Base-by-base conservation (phyloP, 768 basidiomycete species). In the Leccinum longicurvipes region DNA sequence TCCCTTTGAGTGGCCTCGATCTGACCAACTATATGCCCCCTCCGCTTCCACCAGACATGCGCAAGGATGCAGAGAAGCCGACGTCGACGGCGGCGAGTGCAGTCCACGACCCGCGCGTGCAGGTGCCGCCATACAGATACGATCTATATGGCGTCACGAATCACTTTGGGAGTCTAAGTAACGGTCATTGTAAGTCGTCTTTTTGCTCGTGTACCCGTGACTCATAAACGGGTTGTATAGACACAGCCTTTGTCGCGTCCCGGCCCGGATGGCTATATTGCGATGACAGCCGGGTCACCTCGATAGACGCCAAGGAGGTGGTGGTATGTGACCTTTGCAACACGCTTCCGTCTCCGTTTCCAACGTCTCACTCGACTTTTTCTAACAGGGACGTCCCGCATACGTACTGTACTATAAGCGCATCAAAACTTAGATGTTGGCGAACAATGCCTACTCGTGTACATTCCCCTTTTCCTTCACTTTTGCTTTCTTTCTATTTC, bases 121-220 rank as follows among this genome's bases (percentile, higher is more conserved):
- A 94, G 71, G 66, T 85, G n/a, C 92, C 91, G 21, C 93, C 93
- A 2, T 98, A 92, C 70, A 82, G 77, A 61, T 99, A 98, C 69
- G 96, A 99, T 65, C 74, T 98, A 60, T 98, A 97, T 66, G 95
- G 80, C 10, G 94, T 98, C 41, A 96, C 92, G 55, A 98, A 98
- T 70, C 97, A 99, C 73, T 92, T 86, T 70, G 97, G 97, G 2
- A 96, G 86, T 67, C 74, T 99, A 53, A 93, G 87, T 65, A 92
- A 91, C 67, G 97, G 97, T 0, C 97, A 99, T 72, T 99, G 97
- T 97, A 63, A 73, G 93, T 79, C 2, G 10, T 5, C 1, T 31
- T 3, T 10, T 10, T 21, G 14, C 17, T 48, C 49, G 25, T 25
- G 10, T 34, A 44, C 12, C 51, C 50, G 36, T 27, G 5, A 9